Evolutionary conservation across 1,284 basidiomycete genomes (phyloP).

Genomic region (Ustilago hordei): DNA sequence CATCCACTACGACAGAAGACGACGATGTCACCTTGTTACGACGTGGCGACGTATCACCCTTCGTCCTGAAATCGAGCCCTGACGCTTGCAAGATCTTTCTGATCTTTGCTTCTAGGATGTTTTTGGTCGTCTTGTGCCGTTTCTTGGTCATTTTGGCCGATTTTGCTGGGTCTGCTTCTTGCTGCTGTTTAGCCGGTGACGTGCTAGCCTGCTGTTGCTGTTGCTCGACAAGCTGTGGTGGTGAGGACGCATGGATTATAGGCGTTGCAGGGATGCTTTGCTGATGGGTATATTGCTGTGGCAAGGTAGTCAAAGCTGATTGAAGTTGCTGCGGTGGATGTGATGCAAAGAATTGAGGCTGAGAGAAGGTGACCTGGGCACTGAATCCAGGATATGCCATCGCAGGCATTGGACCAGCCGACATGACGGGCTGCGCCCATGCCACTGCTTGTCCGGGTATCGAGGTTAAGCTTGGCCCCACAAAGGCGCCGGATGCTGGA

Average conservation of each 20-base stretch:
- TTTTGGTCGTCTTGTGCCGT: not conserved
- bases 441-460: conserved; percentile 25
- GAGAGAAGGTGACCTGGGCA: conserved; percentile 40
- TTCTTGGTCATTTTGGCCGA: not conserved
- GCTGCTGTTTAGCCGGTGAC: not conserved
- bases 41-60: not conserved
- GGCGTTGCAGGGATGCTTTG: not conserved
- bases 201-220: not conserved
- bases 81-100: conserved; percentile 1
- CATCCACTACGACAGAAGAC: too few species aligned
- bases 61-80: not conserved
- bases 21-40: too few species aligned
- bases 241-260: not conserved
- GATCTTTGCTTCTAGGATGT: conserved; percentile 1
- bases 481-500: conserved; percentile 13
- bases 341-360: conserved; percentile 39
- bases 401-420: conserved; percentile 15
- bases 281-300: conserved; percentile 20
- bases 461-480: conserved; percentile 8
- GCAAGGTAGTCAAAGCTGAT: conserved; percentile 1
- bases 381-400: conserved; percentile 42
- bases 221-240: not conserved
- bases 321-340: conserved; percentile 21
- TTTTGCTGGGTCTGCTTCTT: not conserved
- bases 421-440: conserved; percentile 36